These are phyloP conservation scores for Pleurozium schreberi DNA, from an alignment of 225 moss, liverwort and hornwort species.

Conservation along the genomic window DNA sequence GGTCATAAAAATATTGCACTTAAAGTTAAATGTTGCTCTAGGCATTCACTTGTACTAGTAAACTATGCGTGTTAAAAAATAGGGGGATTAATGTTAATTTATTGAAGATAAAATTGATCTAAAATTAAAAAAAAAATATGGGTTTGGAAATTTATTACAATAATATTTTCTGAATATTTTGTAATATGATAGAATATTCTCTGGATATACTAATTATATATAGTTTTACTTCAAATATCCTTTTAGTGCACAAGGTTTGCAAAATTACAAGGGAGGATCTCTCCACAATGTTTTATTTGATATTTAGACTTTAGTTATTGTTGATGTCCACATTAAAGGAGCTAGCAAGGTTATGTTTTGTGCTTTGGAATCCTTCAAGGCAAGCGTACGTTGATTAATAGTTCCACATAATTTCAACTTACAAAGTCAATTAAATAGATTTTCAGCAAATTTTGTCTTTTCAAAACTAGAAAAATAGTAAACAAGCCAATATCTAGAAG, in stretches of 20 bases:
- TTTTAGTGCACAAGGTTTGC: background rate
- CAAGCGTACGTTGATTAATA: fast-evolving
- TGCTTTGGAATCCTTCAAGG: too few relatives aligned
- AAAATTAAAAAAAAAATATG: background rate
- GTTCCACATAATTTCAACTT: background rate
- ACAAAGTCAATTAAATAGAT: too few relatives aligned
- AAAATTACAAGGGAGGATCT: background rate
- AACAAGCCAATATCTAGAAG: background rate
- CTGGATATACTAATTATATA: background rate
- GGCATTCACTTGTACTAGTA: background rate
- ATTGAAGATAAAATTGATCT: background rate
- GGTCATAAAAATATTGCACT: too few relatives aligned
- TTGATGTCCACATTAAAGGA: fast-evolving
- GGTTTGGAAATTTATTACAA: background rate
- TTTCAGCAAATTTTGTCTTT: background rate
- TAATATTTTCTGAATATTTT: background rate
- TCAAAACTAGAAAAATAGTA: background rate
- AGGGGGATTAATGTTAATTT: background rate
- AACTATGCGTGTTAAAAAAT: background rate
- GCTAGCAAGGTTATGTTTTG: background rate
- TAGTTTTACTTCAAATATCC: background rate
- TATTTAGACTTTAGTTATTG: too few relatives aligned
- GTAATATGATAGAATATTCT: background rate
- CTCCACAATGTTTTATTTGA: fast-evolving
- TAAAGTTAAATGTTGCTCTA: fast-evolving